Percentiles rank a stretch among this genome's conserved stretches.
Conservation (phyloP, 1,284 basidiomycete genomes). For the Cutaneotrichosporon sp. region DNA sequence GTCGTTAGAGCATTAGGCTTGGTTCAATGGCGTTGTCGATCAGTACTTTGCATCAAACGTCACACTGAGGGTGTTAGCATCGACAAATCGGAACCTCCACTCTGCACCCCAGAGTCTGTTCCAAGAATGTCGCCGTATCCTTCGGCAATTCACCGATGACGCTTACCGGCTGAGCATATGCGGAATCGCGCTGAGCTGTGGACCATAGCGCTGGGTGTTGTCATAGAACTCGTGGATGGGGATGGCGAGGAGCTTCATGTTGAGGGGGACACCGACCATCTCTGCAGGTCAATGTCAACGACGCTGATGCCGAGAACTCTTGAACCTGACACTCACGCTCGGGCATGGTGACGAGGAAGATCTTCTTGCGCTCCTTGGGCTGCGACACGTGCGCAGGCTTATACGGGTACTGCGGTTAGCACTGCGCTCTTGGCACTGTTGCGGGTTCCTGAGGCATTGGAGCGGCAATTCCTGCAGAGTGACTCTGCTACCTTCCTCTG, state of each 20-base stretch:
- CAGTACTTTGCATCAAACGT: neutral
- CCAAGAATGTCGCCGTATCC: too few relatives aligned
- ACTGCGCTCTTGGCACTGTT: too few relatives aligned
- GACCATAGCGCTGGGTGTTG: slow-evolving; percentile 90
- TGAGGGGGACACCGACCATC: slow-evolving; percentile 90
- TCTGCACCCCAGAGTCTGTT: neutral
- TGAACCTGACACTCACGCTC: slow-evolving; percentile 62
- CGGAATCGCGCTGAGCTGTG: slow-evolving; percentile 89
- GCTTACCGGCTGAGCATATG: slow-evolving; percentile 81
- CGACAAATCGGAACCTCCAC: neutral
- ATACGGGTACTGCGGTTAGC: slow-evolving; percentile 92
- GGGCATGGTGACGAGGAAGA: slow-evolving; percentile 92
- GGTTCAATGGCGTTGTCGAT: neutral
- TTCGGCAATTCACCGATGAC: too few relatives aligned
- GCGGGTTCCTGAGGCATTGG: too few relatives aligned
- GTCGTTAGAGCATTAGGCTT: neutral
- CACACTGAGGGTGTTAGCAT: slow-evolving; percentile 2
- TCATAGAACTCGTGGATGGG: slow-evolving; percentile 96
- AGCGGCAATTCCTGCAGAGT: too few relatives aligned
- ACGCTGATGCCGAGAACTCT: neutral
- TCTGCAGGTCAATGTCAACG: slow-evolving; percentile 54
- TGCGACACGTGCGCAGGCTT: slow-evolving; percentile 93
- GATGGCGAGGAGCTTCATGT: slow-evolving; percentile 96
- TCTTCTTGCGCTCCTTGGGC: slow-evolving; percentile 96
- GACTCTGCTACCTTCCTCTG: too few relatives aligned